These are phyloP conservation scores for Cucumis cinereus DNA, from an alignment of 306 rosid species.

Conservation along the genomic window DNA sequence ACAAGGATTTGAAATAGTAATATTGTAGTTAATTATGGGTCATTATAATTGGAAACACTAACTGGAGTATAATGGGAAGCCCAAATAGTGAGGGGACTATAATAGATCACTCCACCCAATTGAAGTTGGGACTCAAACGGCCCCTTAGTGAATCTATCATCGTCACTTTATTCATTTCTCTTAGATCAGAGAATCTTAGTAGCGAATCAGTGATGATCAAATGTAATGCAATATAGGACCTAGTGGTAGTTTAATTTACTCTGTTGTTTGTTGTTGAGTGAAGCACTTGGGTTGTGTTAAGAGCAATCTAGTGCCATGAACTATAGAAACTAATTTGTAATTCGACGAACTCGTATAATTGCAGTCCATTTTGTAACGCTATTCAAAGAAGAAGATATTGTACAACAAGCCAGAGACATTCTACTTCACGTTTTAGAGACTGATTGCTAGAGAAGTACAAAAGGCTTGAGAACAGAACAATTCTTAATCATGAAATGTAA, in stretches of 20 bases:
- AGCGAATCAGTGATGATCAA: not conserved
- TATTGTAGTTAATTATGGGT: too few relatives aligned
- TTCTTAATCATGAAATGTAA: not conserved
- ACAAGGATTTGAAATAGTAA: too few relatives aligned
- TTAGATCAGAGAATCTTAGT: not conserved
- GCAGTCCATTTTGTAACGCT: constrained; percentile 59
- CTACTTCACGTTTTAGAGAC: constrained; percentile 53
- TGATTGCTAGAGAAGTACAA: constrained; percentile 18
- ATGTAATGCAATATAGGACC: not conserved
- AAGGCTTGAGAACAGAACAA: not conserved
- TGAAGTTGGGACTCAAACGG: too few relatives aligned
- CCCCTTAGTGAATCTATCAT: not conserved
- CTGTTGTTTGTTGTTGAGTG: not conserved
- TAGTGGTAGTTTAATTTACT: not conserved
- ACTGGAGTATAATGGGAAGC: too few relatives aligned
- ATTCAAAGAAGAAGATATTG: constrained; percentile 44
- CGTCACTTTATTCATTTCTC: not conserved
- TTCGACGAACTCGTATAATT: not conserved
- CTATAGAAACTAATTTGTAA: constrained; percentile 11
- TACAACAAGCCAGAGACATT: constrained; percentile 33
- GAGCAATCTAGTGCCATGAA: not conserved
- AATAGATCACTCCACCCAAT: too few relatives aligned
- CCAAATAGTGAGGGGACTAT: too few relatives aligned
- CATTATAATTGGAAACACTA: too few relatives aligned
- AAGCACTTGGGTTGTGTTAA: not conserved